Evolutionary conservation across 2,329 filamentous ascomycete genomes (phyloP).

Genomic region (Ophiosphaerella narmari): DNA sequence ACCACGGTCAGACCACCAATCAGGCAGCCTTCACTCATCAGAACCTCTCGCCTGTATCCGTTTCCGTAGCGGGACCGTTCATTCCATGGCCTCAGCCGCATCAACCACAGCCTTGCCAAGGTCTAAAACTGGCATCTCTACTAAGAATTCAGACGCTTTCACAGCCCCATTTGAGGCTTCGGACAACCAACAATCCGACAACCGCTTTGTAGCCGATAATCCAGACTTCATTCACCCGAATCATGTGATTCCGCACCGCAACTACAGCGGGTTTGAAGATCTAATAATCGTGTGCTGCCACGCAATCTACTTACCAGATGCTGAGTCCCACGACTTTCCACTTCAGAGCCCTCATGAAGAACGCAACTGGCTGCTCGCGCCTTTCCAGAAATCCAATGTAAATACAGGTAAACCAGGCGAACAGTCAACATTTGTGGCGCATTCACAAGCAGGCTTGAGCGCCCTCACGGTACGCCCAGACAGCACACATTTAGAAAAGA

Average conservation of each 20-base stretch:
- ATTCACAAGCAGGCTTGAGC: slow-evolving; percentile 69
- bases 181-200: slow-evolving; percentile 4
- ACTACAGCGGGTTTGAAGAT: slow-evolving; percentile 45
- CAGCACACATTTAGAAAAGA: slow-evolving; percentile 39
- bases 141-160: slow-evolving; percentile 8
- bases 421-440: slow-evolving; percentile 76
- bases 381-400: slow-evolving; percentile 64
- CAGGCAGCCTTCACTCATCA: neutral
- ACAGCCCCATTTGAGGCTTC: slow-evolving; percentile 8
- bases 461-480: slow-evolving; percentile 54
- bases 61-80: neutral
- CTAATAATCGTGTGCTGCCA: slow-evolving; percentile 85
- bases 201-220: slow-evolving; percentile 11
- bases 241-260: slow-evolving; percentile 32
- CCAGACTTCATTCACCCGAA: slow-evolving; percentile 33
- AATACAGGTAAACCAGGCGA: slow-evolving; percentile 62
- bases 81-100: slow-evolving; percentile 37
- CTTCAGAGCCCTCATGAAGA: slow-evolving; percentile 42
- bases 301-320: slow-evolving; percentile 66
- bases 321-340: slow-evolving; percentile 28
- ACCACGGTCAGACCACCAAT: neutral
- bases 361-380: slow-evolving; percentile 67
- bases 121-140: slow-evolving; percentile 29
- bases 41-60: neutral
- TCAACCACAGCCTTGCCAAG: slow-evolving; percentile 34